Percentiles rank a stretch among this genome's conserved stretches.
Evolutionary conservation across 371 early-diverging fungal genomes (phyloP).

Genomic region (Chytridium lagenaria): DNA sequence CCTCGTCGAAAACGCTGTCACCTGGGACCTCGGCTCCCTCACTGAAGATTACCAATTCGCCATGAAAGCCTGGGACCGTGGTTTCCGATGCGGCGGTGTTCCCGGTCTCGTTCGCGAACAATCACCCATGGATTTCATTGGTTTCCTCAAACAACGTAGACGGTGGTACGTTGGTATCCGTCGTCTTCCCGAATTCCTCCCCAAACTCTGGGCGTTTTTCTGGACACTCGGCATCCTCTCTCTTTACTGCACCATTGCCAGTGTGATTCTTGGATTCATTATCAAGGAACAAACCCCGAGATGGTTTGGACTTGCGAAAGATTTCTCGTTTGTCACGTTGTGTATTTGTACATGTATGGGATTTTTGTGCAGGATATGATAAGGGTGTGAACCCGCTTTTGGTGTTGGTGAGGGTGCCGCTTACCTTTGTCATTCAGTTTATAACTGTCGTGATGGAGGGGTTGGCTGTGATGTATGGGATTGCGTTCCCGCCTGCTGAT

Average conservation of each 20-base stretch:
- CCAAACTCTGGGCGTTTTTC: slow-evolving; percentile 58
- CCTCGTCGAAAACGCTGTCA: slow-evolving; percentile 56
- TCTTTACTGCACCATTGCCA: slow-evolving; percentile 49
- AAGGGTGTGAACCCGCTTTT: slow-evolving; percentile 49
- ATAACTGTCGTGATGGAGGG: slow-evolving; percentile 53
- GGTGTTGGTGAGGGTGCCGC: slow-evolving; percentile 46
- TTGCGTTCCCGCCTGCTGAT: slow-evolving; percentile 53
- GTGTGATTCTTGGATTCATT: slow-evolving; percentile 52
- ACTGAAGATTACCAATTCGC: slow-evolving; percentile 63
- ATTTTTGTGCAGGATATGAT: slow-evolving; percentile 59
- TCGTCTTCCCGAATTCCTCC: slow-evolving; percentile 53
- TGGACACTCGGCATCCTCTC: slow-evolving; percentile 57
- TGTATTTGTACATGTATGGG: slow-evolving; percentile 57
- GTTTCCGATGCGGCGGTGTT: slow-evolving; percentile 57
- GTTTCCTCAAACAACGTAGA: slow-evolving; percentile 60
- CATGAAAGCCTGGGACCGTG: slow-evolving; percentile 54
- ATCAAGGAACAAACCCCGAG: slow-evolving; percentile 47
- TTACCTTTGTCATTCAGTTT: slow-evolving; percentile 54
- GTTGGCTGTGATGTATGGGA: slow-evolving; percentile 53
- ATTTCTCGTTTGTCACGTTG: slow-evolving; percentile 52
- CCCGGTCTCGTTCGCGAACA: slow-evolving; percentile 60
- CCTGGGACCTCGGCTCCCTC: slow-evolving; percentile 60
- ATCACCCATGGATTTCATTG: slow-evolving; percentile 53
- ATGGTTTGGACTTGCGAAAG: slow-evolving; percentile 59
- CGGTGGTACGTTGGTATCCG: slow-evolving; percentile 63